Evolutionary conservation across 345 rosid species (phyloP), one percentile per base, ranked within the genome.

Genomic region (Syzygium jambos): DNA sequence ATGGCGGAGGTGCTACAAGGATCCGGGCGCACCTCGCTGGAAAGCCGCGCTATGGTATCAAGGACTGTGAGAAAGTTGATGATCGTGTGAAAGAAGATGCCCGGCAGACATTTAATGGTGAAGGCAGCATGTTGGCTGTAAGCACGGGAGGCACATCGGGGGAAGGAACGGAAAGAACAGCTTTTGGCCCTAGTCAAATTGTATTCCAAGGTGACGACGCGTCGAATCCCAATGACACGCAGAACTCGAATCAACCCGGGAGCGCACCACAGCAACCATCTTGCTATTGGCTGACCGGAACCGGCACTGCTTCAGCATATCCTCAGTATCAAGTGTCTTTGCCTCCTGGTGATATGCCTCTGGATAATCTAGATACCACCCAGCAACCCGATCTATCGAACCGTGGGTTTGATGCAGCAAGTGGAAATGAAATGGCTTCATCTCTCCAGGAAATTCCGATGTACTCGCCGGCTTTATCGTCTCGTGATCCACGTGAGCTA

Each of bases 71-170:
- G 68, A 27, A 59, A 27, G 68, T 59, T 27, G 16, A 27, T 25
- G 3, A 27, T 12, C 68, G 0, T 2, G 68, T 59, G 68, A 59
- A 6, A 59, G 3, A 16, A 27, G 30, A 59, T 27, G 68, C 68
- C 68, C 5, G 0, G 7, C 2, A 59, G 30, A 12, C 3, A 59
- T 0, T 27, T 12, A 1, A 59, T 0, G 34, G 30, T 59, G 29
- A 61, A 15, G 22, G 78, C 0, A 61, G 38, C 0, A 34, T 2
- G 5, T n/a, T n/a, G 73, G 73, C 6, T n/a, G 13, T 1, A 61
- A n/a, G 38, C 17, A 61, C 34, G 73, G 34, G 73, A 61, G 73
- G 73, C 73, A 3, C 34, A n/a, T 13, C 73, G 34, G 73, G 73
- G 6, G 17, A 52, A 13, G 53, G 17, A 52, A 52, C 17, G 53